These are phyloP conservation scores for Crithidia fasciculata DNA, from an alignment of 208 protist genomes.

Conservation along the genomic window DNA sequence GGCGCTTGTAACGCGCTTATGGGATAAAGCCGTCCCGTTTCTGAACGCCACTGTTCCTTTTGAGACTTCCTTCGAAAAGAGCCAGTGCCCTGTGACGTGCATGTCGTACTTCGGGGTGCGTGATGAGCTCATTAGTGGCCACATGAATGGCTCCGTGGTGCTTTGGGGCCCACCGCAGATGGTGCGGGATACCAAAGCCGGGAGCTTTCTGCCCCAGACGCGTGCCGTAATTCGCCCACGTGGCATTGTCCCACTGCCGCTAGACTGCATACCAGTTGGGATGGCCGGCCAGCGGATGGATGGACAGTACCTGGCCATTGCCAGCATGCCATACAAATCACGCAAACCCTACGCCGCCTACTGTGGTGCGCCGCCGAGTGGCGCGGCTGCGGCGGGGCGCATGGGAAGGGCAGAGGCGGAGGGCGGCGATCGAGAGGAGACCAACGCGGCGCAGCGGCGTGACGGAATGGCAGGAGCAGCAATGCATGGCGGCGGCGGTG, in stretches of 20 bases:
- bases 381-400: neutral
- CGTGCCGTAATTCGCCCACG: constrained; percentile 12
- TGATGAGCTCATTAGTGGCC: constrained; percentile 77
- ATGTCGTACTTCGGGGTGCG: constrained; percentile 71
- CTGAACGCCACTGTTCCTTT: constrained; percentile 20
- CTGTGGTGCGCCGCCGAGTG: constrained; percentile 11
- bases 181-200: constrained; percentile 27
- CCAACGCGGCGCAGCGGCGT: neutral
- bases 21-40: constrained; percentile 17
- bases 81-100: constrained; percentile 44
- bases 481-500: too few species aligned
- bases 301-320: constrained; percentile 70
- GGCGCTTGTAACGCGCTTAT: constrained; percentile 58
- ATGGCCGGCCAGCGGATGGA: constrained; percentile 54
- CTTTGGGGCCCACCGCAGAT: constrained; percentile 68
- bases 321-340: constrained; percentile 50
- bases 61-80: neutral
- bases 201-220: constrained; percentile 20
- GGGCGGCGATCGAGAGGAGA: constrained; percentile 9
- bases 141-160: constrained; percentile 66
- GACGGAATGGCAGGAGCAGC: neutral
- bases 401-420: neutral
- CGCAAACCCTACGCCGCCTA: constrained; percentile 32
- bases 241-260: constrained; percentile 42
- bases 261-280: constrained; percentile 58